Evolutionary conservation across 257 asterid genomes (phyloP).

Genomic region (Echites panduratus): DNA sequence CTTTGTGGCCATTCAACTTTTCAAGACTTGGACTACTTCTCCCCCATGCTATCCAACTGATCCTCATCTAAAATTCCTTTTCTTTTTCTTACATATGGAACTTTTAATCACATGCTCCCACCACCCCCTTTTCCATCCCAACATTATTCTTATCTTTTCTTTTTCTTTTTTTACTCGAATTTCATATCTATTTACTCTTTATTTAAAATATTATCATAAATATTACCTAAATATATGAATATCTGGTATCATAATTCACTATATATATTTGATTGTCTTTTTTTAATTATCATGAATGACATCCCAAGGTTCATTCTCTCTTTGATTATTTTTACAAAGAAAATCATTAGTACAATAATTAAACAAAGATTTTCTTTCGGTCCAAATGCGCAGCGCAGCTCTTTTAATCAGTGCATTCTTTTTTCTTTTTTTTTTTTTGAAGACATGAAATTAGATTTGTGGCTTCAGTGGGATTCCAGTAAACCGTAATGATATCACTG

Average conservation of each 20-base stretch:
- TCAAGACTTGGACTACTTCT: slow-evolving; percentile 23
- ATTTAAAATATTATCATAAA: background rate
- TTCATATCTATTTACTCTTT: background rate
- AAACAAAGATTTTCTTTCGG: slow-evolving; percentile 24
- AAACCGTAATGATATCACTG: slow-evolving; percentile 28
- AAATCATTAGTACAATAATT: slow-evolving; percentile 35
- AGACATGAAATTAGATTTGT: slow-evolving; percentile 19
- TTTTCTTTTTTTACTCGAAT: slow-evolving; percentile 7
- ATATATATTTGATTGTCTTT: slow-evolving; percentile 19
- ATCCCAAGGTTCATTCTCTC: slow-evolving; percentile 15
- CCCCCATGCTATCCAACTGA: slow-evolving; percentile 3
- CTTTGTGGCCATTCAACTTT: slow-evolving; percentile 13
- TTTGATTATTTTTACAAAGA: slow-evolving; percentile 13
- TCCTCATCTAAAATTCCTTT: slow-evolving; percentile 3
- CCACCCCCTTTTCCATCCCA: slow-evolving; percentile 31
- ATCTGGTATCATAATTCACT: background rate
- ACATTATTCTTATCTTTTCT: slow-evolving; percentile 42
- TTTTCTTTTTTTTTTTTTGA: background rate
- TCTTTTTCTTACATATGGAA: slow-evolving; percentile 25
- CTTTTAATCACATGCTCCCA: slow-evolving; percentile 63
- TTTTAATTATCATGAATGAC: slow-evolving; percentile 23
- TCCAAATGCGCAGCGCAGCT: slow-evolving; percentile 17
- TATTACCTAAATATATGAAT: too few species aligned
- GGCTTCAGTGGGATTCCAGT: slow-evolving; percentile 13
- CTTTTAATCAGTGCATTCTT: slow-evolving; percentile 41